A percentile compares a stretch with the other conserved stretches of the same genome.
These are phyloP conservation scores for Penicillium sp. DNA, from an alignment of 2,329 filamentous ascomycete species.

Conservation along the genomic window DNA sequence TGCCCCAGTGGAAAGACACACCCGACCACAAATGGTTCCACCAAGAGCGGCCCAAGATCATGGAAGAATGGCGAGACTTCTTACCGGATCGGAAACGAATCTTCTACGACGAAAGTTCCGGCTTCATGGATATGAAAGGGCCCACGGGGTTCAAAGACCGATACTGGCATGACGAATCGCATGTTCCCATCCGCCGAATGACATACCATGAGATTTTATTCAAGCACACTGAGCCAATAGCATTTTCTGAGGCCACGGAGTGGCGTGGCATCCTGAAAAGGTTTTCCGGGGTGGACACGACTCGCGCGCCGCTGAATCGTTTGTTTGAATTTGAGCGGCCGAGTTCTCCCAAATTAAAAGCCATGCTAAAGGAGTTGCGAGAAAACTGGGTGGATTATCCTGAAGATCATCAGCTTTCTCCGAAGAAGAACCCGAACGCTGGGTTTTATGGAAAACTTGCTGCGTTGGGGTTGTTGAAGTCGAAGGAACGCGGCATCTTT, in stretches of 20 bases:
- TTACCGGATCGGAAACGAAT: slow-evolving; percentile 36
- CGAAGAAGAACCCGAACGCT: slow-evolving; percentile 10
- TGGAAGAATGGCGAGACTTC: slow-evolving; percentile 52
- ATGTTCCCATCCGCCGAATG: slow-evolving; percentile 9
- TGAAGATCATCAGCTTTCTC: slow-evolving; percentile 11
- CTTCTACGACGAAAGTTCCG: slow-evolving; percentile 38
- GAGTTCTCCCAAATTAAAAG: neutral
- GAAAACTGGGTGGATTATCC: slow-evolving; percentile 8
- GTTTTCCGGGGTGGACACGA: slow-evolving; percentile 10
- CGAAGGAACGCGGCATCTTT: slow-evolving; percentile 4
- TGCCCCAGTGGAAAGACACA: slow-evolving; percentile 12
- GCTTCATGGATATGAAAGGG: slow-evolving; percentile 41
- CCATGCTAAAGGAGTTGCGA: slow-evolving; percentile 15
- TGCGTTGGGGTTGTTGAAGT: slow-evolving; percentile 13
- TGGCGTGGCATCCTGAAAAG: slow-evolving; percentile 11
- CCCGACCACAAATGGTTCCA: slow-evolving; percentile 29
- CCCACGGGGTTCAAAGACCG: slow-evolving; percentile 17
- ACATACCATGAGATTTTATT: slow-evolving; percentile 9
- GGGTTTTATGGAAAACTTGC: slow-evolving; percentile 21
- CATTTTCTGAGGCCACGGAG: slow-evolving; percentile 6
- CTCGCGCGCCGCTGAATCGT: slow-evolving; percentile 8
- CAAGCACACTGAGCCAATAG: slow-evolving; percentile 3
- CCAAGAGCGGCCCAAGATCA: slow-evolving; percentile 41
- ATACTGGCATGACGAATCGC: slow-evolving; percentile 2
- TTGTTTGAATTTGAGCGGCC: slow-evolving; percentile 15